Evolutionary conservation across 495 filamentous ascomycete species (phyloP).

Genomic region (Daldinia vernicosa): DNA sequence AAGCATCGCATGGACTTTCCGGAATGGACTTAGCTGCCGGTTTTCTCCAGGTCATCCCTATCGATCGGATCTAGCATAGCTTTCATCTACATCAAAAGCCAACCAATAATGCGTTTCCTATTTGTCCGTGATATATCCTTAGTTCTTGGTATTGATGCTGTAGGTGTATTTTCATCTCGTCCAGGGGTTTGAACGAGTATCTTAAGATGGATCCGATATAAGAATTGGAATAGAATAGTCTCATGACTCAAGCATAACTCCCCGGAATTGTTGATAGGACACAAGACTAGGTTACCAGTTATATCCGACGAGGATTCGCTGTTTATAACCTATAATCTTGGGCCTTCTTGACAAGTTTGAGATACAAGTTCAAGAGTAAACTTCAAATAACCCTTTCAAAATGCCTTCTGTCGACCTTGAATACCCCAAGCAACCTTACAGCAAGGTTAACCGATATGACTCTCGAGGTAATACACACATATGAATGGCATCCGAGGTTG

Average conservation of each 20-base stretch:
- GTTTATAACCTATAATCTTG: neutral
- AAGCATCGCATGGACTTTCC: conserved; percentile 37
- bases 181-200: neutral
- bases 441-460: conserved; percentile 77
- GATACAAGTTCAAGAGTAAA: neutral
- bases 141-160: conserved; percentile 2
- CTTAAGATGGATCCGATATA: neutral
- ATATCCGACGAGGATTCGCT: neutral
- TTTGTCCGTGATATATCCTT: conserved; percentile 10
- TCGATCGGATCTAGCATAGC: conserved; percentile 20
- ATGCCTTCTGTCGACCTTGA: conserved; percentile 64
- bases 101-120: conserved; percentile 31
- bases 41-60: conserved; percentile 14
- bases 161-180: neutral
- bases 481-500: neutral
- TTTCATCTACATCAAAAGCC: neutral
- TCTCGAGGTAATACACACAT: conserved; percentile 63
- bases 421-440: conserved; percentile 72
- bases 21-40: conserved; percentile 11
- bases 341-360: neutral
- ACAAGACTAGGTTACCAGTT: neutral
- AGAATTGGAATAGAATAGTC: neutral
- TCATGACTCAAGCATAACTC: neutral
- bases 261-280: neutral
- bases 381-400: conserved; percentile 28